Evolutionary conservation across 208 protist species (phyloP).

Genomic region (Porcisia deanei): DNA sequence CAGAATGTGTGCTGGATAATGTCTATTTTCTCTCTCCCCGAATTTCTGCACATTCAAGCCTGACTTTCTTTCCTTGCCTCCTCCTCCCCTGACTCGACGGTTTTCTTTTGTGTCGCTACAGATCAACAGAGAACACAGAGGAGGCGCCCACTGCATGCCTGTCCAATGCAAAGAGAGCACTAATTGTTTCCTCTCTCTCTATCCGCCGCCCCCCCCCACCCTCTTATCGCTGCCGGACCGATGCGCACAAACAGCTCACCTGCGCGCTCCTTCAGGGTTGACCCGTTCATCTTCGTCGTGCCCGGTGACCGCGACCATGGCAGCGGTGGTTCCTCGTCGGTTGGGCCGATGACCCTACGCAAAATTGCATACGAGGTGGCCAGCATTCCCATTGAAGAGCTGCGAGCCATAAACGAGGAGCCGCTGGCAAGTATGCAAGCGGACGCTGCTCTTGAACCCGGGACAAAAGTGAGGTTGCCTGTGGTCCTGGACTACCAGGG

Average conservation of each 20-base stretch:
- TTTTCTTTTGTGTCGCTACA: neutral
- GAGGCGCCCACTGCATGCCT: neutral
- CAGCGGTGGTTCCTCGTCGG: neutral
- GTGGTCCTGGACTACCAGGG: conserved; percentile 22
- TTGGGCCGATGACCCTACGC: conserved; percentile 30
- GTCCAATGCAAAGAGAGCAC: neutral
- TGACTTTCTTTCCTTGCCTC: neutral
- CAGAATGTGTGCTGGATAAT: neutral
- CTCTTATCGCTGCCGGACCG: neutral
- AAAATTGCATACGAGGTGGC: conserved; percentile 32
- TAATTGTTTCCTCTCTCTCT: neutral
- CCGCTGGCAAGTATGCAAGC: conserved; percentile 28
- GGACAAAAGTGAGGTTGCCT: conserved; percentile 56
- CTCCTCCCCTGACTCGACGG: neutral
- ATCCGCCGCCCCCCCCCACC: neutral
- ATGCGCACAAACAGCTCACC: conserved; percentile 5
- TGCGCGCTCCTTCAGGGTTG: conserved; percentile 15
- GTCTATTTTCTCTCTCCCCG: neutral
- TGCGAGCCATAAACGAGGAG: conserved; percentile 54
- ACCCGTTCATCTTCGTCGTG: conserved; percentile 29
- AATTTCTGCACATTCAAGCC: too few relatives aligned
- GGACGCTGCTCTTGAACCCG: conserved; percentile 33
- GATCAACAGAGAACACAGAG: neutral
- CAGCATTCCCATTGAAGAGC: conserved; percentile 39
- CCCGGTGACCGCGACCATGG: neutral